phyloP scores from a whole-genome alignment of 1,284 basidiomycete genomes.

The Puccinia hordei region DNA sequence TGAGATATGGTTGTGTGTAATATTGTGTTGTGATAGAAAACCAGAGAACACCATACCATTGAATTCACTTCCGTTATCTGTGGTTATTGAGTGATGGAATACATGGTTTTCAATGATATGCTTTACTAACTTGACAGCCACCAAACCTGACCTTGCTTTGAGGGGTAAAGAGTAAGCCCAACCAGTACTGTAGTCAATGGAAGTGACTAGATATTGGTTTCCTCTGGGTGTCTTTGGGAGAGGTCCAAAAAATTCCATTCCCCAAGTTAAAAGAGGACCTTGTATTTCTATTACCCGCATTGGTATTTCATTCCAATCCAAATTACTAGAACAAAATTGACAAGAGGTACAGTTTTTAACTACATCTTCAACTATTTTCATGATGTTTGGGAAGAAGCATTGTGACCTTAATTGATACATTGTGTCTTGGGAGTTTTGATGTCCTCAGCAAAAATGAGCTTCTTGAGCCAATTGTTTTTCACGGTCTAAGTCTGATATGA shows the following conservation, averaged over 20 bases:
- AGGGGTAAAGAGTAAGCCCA: background rate
- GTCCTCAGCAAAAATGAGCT: background rate
- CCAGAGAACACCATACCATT: background rate
- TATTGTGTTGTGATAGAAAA: background rate
- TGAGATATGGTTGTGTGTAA: background rate
- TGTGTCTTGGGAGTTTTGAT: background rate
- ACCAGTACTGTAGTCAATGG: background rate
- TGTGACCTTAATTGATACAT: background rate
- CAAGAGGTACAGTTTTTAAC: background rate
- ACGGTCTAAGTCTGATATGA: background rate
- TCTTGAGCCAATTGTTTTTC: background rate
- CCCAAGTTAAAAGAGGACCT: background rate
- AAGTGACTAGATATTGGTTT: background rate
- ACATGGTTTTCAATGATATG: background rate
- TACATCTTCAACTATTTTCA: background rate
- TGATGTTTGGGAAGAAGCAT: background rate
- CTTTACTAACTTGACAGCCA: background rate
- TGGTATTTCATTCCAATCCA: background rate
- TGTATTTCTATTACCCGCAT: background rate
- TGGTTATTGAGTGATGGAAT: background rate
- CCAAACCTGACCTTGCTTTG: background rate
- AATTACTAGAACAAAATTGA: background rate
- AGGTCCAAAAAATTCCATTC: slow-evolving; percentile 4
- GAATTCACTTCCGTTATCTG: background rate
- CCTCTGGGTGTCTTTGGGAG: background rate